Evolutionary conservation across 768 basidiomycete species (phyloP).

Genomic region (Termitomyces sp.): DNA sequence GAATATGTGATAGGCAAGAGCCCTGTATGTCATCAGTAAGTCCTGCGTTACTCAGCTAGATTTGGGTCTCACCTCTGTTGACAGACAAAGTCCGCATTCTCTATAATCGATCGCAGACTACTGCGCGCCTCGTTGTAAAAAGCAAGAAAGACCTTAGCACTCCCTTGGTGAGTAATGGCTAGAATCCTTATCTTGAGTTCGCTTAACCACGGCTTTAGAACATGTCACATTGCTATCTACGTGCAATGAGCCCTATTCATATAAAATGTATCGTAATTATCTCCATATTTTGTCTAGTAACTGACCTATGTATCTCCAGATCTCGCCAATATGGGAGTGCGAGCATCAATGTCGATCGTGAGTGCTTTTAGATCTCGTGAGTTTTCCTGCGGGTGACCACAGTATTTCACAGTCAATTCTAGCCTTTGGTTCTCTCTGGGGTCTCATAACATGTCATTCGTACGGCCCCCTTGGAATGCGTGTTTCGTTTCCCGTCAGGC

Average conservation of each 20-base stretch:
- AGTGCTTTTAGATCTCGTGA: not conserved
- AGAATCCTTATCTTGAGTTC: not conserved
- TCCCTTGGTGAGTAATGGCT: slow-evolving; percentile 46
- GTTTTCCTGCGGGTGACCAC: not conserved
- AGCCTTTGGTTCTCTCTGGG: slow-evolving; percentile 78
- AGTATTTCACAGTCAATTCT: slow-evolving; percentile 57
- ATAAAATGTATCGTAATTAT: slow-evolving; percentile 47
- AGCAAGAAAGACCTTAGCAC: slow-evolving; percentile 56
- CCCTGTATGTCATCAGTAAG: slow-evolving; percentile 63
- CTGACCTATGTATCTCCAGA: slow-evolving; percentile 31
- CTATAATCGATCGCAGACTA: slow-evolving; percentile 67
- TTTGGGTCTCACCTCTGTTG: not conserved
- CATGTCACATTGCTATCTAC: slow-evolving; percentile 79
- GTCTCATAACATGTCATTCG: slow-evolving; percentile 71
- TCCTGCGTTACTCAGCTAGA: not conserved
- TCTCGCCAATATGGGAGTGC: slow-evolving; percentile 75
- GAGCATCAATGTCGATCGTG: slow-evolving; percentile 83
- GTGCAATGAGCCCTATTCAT: slow-evolving; percentile 88
- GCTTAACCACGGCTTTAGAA: slow-evolving; percentile 34
- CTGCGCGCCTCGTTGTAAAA: slow-evolving; percentile 67
- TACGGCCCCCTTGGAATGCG: slow-evolving; percentile 79
- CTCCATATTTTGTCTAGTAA: not conserved
- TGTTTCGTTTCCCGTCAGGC: slow-evolving; percentile 78
- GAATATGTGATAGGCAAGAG: slow-evolving; percentile 42
- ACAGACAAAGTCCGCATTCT: slow-evolving; percentile 72